Conservation (phyloP, 192 early-diverging fungal species). For the Globomyces pollinis-pini region DNA sequence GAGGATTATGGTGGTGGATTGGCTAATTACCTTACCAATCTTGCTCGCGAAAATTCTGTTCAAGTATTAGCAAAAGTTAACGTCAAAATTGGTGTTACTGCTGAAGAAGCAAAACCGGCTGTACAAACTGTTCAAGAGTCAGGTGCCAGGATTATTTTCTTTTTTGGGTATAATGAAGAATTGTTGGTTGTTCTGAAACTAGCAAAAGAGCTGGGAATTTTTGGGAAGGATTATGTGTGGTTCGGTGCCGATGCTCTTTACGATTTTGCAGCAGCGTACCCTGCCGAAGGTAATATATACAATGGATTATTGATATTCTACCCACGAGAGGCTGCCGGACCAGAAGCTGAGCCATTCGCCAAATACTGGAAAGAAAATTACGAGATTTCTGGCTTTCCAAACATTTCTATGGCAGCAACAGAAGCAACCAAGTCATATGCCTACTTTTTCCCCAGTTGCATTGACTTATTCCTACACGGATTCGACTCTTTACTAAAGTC, state of each 20-base stretch:
- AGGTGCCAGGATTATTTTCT: not conserved
- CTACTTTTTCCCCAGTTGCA: not conserved
- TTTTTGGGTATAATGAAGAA: not conserved
- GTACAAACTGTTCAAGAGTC: not conserved
- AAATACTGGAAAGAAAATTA: slow-evolving; percentile 6
- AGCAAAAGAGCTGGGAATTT: not conserved
- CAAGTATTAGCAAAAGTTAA: not conserved
- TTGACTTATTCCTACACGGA: not conserved
- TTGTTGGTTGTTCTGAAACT: not conserved
- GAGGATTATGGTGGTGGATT: slow-evolving; percentile 15
- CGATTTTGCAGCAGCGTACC: not conserved
- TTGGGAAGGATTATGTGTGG: slow-evolving; percentile 2
- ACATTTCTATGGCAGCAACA: no score
- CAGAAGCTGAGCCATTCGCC: not conserved
- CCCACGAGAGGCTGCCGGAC: not conserved
- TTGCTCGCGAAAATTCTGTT: no score
- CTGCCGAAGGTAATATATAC: not conserved
- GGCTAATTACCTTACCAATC: not conserved
- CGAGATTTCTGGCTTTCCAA: no score
- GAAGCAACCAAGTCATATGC: not conserved
- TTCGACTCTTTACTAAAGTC: not conserved
- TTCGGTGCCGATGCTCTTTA: not conserved
- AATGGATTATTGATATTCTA: not conserved
- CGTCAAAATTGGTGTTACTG: not conserved
- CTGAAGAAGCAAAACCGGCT: not conserved